Percentiles rank a stretch among this genome's conserved stretches.
Evolutionary conservation across 805 yeast genomes (phyloP).

Genomic region (Starmera quercuum): DNA sequence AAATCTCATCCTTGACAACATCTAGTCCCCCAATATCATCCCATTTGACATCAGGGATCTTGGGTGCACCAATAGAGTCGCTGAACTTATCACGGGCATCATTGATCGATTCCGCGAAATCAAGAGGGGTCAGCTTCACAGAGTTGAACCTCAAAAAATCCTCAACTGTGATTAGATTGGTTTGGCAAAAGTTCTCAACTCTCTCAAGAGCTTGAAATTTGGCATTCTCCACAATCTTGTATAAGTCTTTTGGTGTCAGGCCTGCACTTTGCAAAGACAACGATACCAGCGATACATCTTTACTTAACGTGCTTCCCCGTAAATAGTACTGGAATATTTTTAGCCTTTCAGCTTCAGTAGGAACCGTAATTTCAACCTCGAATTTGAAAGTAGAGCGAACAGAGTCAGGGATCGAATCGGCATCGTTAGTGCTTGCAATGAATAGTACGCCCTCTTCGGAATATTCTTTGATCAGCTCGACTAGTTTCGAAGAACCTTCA

Average conservation of each 20-base stretch:
- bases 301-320: slow-evolving; percentile 21
- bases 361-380: slow-evolving; percentile 70
- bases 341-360: slow-evolving; percentile 67
- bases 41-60: slow-evolving; percentile 93
- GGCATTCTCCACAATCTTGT: slow-evolving; percentile 62
- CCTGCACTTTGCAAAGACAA: slow-evolving; percentile 90
- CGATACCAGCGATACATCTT: slow-evolving; percentile 46
- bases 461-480: slow-evolving; percentile 49
- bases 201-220: slow-evolving; percentile 49
- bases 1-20: slow-evolving; percentile 80
- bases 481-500: slow-evolving; percentile 39
- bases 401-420: slow-evolving; percentile 59
- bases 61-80: slow-evolving; percentile 94
- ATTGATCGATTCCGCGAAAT: slow-evolving; percentile 63
- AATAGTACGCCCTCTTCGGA: slow-evolving; percentile 38
- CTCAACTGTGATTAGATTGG: slow-evolving; percentile 5
- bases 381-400: slow-evolving; percentile 66
- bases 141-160: slow-evolving; percentile 36
- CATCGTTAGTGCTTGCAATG: slow-evolving; percentile 60
- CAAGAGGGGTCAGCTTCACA: slow-evolving; percentile 45
- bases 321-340: slow-evolving; percentile 51
- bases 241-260: slow-evolving; percentile 74
- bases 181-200: slow-evolving; percentile 23
- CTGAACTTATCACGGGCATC: slow-evolving; percentile 83
- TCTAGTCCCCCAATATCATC: slow-evolving; percentile 96